Conservation (phyloP, 2,329 filamentous ascomycete species). For the Tolypocladium amazonense region DNA sequence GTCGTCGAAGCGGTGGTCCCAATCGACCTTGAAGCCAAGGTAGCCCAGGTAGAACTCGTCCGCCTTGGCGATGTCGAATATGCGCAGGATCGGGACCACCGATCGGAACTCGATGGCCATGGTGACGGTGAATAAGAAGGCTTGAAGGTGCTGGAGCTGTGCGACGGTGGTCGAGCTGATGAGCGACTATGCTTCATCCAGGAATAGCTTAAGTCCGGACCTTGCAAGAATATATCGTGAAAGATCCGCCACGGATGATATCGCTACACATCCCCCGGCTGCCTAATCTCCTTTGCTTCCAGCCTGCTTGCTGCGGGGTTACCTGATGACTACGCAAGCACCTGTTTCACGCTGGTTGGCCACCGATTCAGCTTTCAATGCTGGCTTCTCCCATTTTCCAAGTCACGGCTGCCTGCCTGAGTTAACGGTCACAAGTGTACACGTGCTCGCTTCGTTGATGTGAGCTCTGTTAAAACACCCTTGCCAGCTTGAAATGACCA, state of each 20-base stretch:
- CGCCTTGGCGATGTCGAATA: constrained; percentile 10
- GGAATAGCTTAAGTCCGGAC: neutral
- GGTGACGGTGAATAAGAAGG: neutral
- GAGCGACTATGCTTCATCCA: neutral
- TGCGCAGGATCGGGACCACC: constrained; percentile 8
- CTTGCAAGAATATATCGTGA: neutral
- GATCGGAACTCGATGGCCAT: constrained; percentile 5
- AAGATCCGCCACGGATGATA: neutral
- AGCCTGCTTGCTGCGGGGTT: neutral
- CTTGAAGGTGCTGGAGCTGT: neutral
- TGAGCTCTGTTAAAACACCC: neutral
- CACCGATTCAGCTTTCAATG: neutral
- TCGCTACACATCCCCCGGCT: neutral
- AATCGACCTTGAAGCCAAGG: constrained; percentile 9
- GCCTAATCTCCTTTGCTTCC: neutral
- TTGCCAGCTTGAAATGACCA: neutral
- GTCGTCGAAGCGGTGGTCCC: constrained; percentile 10
- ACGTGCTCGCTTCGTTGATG: neutral
- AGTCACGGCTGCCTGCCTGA: too few species aligned
- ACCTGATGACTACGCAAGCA: neutral
- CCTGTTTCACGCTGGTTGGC: neutral
- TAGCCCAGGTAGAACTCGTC: constrained; percentile 10
- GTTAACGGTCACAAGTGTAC: neutral
- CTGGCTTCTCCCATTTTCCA: neutral
- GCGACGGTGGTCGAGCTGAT: neutral